These are phyloP conservation scores for Venturia effusa DNA, from an alignment of 2,329 filamentous ascomycete genomes.

Conservation along the genomic window DNA sequence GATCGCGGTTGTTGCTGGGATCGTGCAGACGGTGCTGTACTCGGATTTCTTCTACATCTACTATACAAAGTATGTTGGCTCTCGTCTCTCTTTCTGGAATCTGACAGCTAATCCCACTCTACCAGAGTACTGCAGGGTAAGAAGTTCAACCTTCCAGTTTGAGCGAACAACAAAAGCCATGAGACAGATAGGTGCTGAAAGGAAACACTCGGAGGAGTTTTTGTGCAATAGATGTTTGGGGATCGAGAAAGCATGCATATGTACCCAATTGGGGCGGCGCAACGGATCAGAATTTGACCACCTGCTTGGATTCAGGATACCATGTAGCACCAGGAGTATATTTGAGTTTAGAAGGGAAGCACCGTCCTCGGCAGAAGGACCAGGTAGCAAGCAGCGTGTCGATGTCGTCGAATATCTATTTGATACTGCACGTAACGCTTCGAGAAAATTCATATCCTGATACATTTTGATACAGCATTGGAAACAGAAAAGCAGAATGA, in stretches of 20 bases:
- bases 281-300: not conserved
- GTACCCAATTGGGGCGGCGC: not conserved
- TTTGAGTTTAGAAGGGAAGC: not conserved
- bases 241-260: not conserved
- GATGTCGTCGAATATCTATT: not conserved
- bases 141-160: constrained; percentile 44
- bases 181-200: not conserved
- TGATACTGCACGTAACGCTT: not conserved
- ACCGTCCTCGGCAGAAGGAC: not conserved
- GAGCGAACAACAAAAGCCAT: not conserved
- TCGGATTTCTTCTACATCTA: constrained; percentile 99
- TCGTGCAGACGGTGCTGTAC: constrained; percentile 90
- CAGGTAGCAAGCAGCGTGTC: not conserved
- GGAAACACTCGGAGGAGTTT: not conserved
- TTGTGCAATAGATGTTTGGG: constrained; percentile 2
- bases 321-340: not conserved
- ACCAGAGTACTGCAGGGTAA: constrained; percentile 42
- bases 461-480: not conserved
- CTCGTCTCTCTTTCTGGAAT: not conserved
- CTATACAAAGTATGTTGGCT: constrained; percentile 67
- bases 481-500: not conserved
- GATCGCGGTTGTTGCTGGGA: constrained; percentile 78
- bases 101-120: constrained; percentile 14
- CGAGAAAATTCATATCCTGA: not conserved
- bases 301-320: not conserved